These are phyloP conservation scores for Salix caprea DNA, from an alignment of 345 rosid species.

Conservation along the genomic window DNA sequence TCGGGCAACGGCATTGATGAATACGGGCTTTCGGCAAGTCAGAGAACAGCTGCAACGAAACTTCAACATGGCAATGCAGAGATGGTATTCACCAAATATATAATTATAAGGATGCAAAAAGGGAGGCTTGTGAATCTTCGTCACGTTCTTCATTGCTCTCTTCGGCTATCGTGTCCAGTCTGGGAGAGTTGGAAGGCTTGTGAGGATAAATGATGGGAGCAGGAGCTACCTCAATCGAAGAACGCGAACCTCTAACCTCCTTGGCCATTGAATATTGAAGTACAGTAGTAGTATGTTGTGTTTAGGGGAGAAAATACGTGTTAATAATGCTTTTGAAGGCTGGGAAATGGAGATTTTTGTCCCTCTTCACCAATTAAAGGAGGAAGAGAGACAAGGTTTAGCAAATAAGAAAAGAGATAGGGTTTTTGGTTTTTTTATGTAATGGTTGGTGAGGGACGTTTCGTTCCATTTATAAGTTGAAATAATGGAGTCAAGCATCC, in stretches of 20 bases:
- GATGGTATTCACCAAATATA: background rate
- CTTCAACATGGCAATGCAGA: background rate
- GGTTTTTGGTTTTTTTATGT: background rate
- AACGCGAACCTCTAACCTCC: conserved; percentile 1
- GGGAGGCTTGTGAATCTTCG: conserved; percentile 4
- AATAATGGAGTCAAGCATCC: background rate
- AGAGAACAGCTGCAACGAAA: too few relatives aligned
- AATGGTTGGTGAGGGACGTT: background rate
- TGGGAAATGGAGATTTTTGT: background rate
- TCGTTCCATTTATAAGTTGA: background rate
- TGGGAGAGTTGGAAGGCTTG: conserved; percentile 42
- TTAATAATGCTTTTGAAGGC: too few relatives aligned
- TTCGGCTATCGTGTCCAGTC: conserved; percentile 38
- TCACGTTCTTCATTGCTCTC: conserved; percentile 23
- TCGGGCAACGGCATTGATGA: background rate
- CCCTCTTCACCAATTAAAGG: background rate
- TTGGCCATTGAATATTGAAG: conserved; percentile 21
- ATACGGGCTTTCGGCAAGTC: background rate
- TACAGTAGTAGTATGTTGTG: background rate
- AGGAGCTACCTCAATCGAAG: conserved; percentile 49
- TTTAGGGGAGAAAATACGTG: background rate
- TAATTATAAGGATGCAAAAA: background rate
- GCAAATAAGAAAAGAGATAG: background rate
- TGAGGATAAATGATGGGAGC: conserved; percentile 33
- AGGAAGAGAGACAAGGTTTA: background rate